Evolutionary conservation across 2,329 filamentous ascomycete genomes (phyloP).

Genomic region (Zasmidium angulare): DNA sequence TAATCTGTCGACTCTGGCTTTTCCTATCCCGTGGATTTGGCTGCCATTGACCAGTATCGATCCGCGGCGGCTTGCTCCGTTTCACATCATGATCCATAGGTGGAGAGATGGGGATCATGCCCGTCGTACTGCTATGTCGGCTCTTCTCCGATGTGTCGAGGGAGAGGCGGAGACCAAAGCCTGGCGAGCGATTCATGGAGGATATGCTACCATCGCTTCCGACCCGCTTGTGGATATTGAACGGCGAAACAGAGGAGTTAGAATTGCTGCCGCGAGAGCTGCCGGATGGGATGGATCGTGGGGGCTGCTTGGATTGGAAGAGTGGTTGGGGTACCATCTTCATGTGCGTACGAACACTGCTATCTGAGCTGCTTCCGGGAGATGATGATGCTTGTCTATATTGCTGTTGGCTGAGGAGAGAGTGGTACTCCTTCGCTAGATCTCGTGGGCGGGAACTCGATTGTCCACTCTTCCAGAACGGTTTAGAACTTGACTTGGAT

Average conservation of each 20-base stretch:
- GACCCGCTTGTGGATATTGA: background rate
- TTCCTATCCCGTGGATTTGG: background rate
- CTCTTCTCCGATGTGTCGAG: background rate
- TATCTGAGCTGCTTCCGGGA: slow-evolving; percentile 20
- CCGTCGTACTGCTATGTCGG: slow-evolving; percentile 27
- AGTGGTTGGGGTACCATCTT: slow-evolving; percentile 35
- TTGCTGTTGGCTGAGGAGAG: slow-evolving; percentile 22
- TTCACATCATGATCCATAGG: slow-evolving; percentile 13
- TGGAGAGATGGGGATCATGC: slow-evolving; percentile 36
- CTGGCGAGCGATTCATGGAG: slow-evolving; percentile 12
- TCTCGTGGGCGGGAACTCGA: background rate
- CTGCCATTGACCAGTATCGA: background rate
- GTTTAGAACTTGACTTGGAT: background rate
- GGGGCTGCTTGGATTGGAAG: slow-evolving; percentile 23
- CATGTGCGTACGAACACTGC: slow-evolving; percentile 29
- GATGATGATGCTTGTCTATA: slow-evolving; percentile 15
- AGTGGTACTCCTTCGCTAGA: slow-evolving; percentile 26
- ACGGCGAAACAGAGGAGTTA: slow-evolving; percentile 4
- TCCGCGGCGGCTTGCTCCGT: background rate
- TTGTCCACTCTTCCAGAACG: too few species aligned
- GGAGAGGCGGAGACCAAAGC: slow-evolving; percentile 25
- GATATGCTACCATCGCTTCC: slow-evolving; percentile 6
- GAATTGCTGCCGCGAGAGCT: background rate
- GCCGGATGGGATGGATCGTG: background rate
- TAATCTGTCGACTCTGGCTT: slow-evolving; percentile 9